Base-by-base conservation (phyloP, 257 asterid genomes). In the Salvia miltiorrhiza region DNA sequence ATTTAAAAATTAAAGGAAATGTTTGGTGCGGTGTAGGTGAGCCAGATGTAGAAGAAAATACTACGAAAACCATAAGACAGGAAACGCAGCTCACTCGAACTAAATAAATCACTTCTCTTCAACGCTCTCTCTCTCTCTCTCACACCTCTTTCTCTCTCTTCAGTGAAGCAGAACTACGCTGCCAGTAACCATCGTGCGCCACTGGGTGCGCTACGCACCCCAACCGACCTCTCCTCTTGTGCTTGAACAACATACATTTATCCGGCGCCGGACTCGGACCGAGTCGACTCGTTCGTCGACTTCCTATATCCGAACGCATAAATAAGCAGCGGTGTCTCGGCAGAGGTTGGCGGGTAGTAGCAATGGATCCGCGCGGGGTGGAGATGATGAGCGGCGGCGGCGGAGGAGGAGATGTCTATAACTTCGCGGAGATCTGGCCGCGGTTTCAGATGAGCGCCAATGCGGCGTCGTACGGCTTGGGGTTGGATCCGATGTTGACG, bases 351-450 rank as follows among this genome's bases (percentile, higher is more conserved):
- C 33, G 72, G 45, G 55, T 72, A 23, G 53, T 17, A 37, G 43
- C n/a, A 54, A 83, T 76, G 87, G 81, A 82, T 76, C 87, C 80
- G n/a, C 81, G 69, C 24, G 82, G 80, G n/a, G 65, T 77, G 56
- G 75, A 78, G 45, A 76, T 79, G 81, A 76, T 83, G 83, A 78
- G 65, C 55, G 79, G 77, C 65, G 77, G 81, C 30, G 85, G 83
- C 32, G 83, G 41, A 37, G 43, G 43, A 37, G 43, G 68, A 62
- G 68, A 62, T 23, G 52, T 56, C 47, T 77, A 72, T 20, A 77
- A 75, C 70, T 77, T 71, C 65, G 77, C 82, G 60, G 89, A 87
- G 87, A 87, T 81, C 85, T 87, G 95, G 91, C 82, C 76, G 47
- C 81, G 77, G 40, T 87, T 85, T 59, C 88, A 78, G 65, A 70